A percentile compares a stretch with the other conserved stretches of the same genome.
These are phyloP conservation scores for Cercis canadensis DNA, from an alignment of 306 rosid species.

Conservation along the genomic window DNA sequence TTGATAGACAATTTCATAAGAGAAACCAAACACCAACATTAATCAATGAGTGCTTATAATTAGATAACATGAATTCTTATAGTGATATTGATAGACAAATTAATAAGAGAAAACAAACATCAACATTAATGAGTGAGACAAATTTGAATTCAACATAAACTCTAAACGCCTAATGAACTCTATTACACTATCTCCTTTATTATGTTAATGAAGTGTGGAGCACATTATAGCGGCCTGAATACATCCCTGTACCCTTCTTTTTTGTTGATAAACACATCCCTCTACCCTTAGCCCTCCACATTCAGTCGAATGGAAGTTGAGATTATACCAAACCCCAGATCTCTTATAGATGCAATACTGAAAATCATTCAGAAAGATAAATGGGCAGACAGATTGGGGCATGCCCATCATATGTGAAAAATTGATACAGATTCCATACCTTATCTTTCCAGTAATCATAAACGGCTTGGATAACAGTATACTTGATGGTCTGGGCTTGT, in stretches of 20 bases:
- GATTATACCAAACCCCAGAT: conserved; percentile 20
- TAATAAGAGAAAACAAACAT: conserved; percentile 20
- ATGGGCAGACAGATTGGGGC: conserved; percentile 13
- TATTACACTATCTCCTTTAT: conserved; percentile 11
- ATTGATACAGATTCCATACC: conserved; percentile 51
- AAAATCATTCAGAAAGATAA: conserved; percentile 31
- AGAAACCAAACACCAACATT: conserved; percentile 3
- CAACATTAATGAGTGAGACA: conserved; percentile 14
- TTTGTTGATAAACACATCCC: neutral
- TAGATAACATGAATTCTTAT: neutral
- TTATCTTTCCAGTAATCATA: conserved; percentile 92
- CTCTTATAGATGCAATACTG: conserved; percentile 33
- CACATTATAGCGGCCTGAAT: conserved; percentile 20
- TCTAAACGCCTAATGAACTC: conserved; percentile 27
- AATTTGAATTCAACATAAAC: conserved; percentile 20
- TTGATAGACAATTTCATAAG: conserved; percentile 7
- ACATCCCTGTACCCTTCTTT: neutral
- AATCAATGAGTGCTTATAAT: neutral
- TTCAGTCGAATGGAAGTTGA: conserved; percentile 19
- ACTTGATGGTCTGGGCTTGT: conserved; percentile 61
- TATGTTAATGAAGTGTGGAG: conserved; percentile 16
- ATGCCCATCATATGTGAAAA: conserved; percentile 26
- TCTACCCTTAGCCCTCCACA: conserved; percentile 28
- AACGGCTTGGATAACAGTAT: conserved; percentile 60
- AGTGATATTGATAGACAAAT: conserved; percentile 1